phyloP scores from a whole-genome alignment of 331 rosid species.

The Telfairia occidentalis region DNA sequence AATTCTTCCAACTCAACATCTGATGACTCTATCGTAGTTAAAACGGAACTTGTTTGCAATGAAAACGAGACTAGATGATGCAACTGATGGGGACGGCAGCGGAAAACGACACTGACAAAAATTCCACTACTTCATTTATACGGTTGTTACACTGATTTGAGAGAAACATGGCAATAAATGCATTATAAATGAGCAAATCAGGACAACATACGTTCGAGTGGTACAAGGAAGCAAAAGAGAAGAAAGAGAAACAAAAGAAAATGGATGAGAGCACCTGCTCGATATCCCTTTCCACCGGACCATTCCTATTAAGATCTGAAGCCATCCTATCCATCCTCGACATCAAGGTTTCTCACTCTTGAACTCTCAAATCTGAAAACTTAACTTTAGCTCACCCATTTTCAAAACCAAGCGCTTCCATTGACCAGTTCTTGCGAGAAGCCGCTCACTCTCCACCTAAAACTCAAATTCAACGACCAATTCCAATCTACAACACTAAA shows the following conservation, averaged over 20 bases:
- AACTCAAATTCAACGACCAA: constrained; percentile 29
- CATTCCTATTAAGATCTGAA: constrained; percentile 91
- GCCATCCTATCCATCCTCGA: constrained; percentile 72
- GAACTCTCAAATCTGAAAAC: constrained; percentile 50
- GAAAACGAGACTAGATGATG: neutral
- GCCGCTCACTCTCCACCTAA: constrained; percentile 25
- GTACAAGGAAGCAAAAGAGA: neutral
- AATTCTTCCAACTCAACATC: neutral
- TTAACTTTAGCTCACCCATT: constrained; percentile 37
- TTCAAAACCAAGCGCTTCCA: constrained; percentile 58
- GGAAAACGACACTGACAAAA: neutral
- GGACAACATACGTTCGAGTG: neutral
- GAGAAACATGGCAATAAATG: neutral
- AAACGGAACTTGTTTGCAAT: neutral
- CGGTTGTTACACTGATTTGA: neutral
- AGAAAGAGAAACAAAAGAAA: neutral
- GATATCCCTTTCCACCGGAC: constrained; percentile 79
- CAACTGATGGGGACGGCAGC: neutral
- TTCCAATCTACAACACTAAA: constrained; percentile 26
- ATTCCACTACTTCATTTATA: neutral
- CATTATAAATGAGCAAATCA: neutral
- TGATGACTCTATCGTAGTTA: neutral
- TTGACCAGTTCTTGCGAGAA: constrained; percentile 33
- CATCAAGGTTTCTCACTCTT: constrained; percentile 30
- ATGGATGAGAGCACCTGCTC: constrained; percentile 61